Percentiles rank a stretch among this genome's conserved stretches.
Evolutionary conservation across 257 asterid species (phyloP).

Genomic region (Solanum bulbocastanum): DNA sequence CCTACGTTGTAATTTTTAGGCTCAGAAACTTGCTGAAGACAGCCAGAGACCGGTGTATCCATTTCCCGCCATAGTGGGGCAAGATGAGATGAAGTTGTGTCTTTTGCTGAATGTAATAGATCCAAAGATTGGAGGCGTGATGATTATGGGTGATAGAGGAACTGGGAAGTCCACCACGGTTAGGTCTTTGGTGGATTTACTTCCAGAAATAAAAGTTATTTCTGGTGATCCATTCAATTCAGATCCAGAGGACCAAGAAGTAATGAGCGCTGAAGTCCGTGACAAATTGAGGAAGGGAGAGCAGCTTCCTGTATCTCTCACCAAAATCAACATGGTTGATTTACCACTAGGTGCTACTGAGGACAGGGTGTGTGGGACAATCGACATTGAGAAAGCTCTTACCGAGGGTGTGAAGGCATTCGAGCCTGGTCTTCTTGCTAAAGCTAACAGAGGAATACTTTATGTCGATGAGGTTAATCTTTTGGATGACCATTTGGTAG

Average conservation of each 20-base stretch:
- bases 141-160: conserved; percentile 98
- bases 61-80: conserved; percentile 95
- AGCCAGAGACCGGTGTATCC: conserved; percentile 92
- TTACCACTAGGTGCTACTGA: conserved; percentile 91
- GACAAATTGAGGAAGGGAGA: conserved; percentile 50
- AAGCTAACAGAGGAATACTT: conserved; percentile 84
- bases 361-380: conserved; percentile 91
- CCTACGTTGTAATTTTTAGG: conserved; percentile 17
- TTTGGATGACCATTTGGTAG: conserved; percentile 87
- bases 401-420: conserved; percentile 93
- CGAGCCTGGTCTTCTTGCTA: conserved; percentile 91
- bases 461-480: conserved; percentile 93
- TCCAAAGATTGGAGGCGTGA: conserved; percentile 96
- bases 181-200: conserved; percentile 75
- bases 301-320: conserved; percentile 29
- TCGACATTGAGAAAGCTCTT: conserved; percentile 89
- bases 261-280: conserved; percentile 71
- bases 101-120: conserved; percentile 79
- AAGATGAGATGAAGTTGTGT: conserved; percentile 93
- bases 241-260: conserved; percentile 86
- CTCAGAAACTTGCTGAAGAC: conserved; percentile 48
- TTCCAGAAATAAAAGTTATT: conserved; percentile 73
- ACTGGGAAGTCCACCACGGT: conserved; percentile 94
- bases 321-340: conserved; percentile 91
- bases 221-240: conserved; percentile 84